Conservation (phyloP, 78 protist genomes). For the Acrasis kona region DNA sequence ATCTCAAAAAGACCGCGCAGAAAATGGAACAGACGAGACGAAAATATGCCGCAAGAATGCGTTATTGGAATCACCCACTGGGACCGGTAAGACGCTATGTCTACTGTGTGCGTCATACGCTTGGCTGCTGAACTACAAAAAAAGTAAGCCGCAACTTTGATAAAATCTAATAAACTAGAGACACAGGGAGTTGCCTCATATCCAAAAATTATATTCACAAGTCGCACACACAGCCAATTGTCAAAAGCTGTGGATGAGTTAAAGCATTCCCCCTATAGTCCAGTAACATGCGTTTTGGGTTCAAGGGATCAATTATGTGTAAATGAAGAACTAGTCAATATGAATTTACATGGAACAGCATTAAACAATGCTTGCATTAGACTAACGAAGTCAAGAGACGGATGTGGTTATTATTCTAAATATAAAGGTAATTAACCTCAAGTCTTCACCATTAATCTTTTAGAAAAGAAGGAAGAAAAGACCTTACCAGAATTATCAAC, state of each 20-base stretch:
- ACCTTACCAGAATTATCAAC: neutral
- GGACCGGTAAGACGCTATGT: constrained; percentile 95
- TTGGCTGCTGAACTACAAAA: constrained; percentile 46
- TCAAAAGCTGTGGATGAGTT: constrained; percentile 84
- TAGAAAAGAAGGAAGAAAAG: neutral
- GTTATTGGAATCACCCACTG: constrained; percentile 86
- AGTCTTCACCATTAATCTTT: neutral
- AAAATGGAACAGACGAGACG: no score
- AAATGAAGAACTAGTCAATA: constrained; percentile 36
- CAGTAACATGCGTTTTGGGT: constrained; percentile 56
- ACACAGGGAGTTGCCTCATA: neutral
- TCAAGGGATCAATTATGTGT: constrained; percentile 84
- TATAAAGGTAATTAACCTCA: neutral
- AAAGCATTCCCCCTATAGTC: constrained; percentile 47
- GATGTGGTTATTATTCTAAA: constrained; percentile 1
- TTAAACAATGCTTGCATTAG: neutral
- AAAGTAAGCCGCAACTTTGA: neutral
- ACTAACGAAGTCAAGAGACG: neutral
- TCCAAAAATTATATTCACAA: constrained; percentile 66
- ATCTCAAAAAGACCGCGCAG: neutral
- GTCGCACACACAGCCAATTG: constrained; percentile 94
- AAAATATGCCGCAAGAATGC: constrained; percentile 57
- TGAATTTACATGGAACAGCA: neutral
- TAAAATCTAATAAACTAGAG: neutral
- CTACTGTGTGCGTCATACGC: constrained; percentile 78